phyloP scores from a whole-genome alignment of 805 yeast genomes.

The Torulaspora gathmanii region DNA sequence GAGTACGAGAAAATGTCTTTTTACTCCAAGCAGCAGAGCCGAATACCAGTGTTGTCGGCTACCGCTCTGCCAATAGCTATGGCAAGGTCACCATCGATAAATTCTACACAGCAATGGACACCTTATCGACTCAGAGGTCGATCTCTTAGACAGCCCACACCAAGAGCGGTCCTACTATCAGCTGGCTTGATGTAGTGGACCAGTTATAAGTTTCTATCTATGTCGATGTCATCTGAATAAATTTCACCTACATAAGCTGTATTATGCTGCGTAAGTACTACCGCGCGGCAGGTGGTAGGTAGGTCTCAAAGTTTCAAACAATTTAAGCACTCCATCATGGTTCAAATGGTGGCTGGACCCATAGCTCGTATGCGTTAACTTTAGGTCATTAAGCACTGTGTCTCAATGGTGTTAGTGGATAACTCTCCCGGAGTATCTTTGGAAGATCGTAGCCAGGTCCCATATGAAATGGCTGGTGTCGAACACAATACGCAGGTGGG shows the following conservation, averaged over 20 bases:
- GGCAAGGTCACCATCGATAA: constrained; percentile 5
- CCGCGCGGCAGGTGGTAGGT: neutral
- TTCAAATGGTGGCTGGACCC: too few species aligned
- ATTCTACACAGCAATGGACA: constrained; percentile 11
- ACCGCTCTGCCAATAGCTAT: constrained; percentile 2
- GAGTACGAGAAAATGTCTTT: constrained; percentile 15
- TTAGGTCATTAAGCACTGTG: neutral
- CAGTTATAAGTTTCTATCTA: too few species aligned
- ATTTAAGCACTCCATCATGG: neutral
- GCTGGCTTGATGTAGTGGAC: constrained; percentile 4
- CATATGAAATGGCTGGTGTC: neutral
- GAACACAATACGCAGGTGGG: neutral
- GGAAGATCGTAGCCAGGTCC: neutral
- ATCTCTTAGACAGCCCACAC: constrained; percentile 23
- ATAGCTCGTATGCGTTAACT: neutral
- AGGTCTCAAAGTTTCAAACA: neutral
- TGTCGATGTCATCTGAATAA: neutral
- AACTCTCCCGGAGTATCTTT: neutral
- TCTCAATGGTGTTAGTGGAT: neutral
- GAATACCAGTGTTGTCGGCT: constrained; percentile 14
- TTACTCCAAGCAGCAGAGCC: constrained; percentile 12
- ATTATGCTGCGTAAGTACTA: neutral
- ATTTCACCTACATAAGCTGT: neutral
- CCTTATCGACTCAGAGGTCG: constrained; percentile 12
- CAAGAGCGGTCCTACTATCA: constrained; percentile 18